phyloP scores from a whole-genome alignment of 495 filamentous ascomycete genomes.

The Trichocladium uniseriatum region DNA sequence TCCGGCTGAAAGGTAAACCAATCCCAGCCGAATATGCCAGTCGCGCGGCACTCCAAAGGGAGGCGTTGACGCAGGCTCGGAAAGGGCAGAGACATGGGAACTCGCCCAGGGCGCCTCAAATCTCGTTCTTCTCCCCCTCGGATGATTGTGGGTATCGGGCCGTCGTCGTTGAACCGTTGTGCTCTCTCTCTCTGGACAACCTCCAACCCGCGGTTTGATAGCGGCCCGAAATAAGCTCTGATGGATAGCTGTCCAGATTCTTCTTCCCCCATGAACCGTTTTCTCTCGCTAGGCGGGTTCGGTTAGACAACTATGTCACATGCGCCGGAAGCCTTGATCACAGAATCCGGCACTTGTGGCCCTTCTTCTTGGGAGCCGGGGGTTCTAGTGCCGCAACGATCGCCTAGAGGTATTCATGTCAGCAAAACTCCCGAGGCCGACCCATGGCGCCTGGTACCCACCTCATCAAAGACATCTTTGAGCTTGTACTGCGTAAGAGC shows the following conservation, averaged over 20 bases:
- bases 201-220: conserved; percentile 1
- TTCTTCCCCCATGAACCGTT: not conserved
- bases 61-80: not conserved
- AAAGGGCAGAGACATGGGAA: not conserved
- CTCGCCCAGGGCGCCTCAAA: not conserved
- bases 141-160: not conserved
- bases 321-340: conserved; percentile 20
- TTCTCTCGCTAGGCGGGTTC: not conserved
- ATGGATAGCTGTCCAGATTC: conserved; percentile 12
- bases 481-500: conserved; percentile 96
- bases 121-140: not conserved
- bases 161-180: conserved; percentile 4
- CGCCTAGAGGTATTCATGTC: conserved; percentile 43
- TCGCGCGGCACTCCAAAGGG: no score
- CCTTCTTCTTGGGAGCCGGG: conserved; percentile 61
- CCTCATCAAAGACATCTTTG: conserved; percentile 99
- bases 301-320: conserved; percentile 1
- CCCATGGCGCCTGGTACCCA: conserved; percentile 34
- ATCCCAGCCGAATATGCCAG: not conserved
- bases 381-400: conserved; percentile 86
- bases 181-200: conserved; percentile 2
- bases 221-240: not conserved
- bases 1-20: not conserved
- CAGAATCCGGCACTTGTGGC: conserved; percentile 43
- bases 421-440: not conserved